These are phyloP conservation scores for Teratosphaeria zuluensis DNA, from an alignment of 2,329 filamentous ascomycete species.

Conservation along the genomic window DNA sequence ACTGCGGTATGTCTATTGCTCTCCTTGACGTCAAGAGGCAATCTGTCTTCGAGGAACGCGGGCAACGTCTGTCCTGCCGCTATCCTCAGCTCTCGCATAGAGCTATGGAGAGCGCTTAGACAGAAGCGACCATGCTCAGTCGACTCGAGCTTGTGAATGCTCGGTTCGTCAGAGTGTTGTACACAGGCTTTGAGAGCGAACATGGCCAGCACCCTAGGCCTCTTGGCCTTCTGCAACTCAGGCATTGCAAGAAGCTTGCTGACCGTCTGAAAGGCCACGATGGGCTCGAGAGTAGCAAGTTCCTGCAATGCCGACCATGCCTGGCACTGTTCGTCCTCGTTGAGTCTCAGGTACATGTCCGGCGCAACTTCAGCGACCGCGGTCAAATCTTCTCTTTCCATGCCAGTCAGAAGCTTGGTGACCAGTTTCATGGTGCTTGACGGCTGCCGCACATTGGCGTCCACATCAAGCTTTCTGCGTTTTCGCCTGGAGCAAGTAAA, in stretches of 20 bases:
- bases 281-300: slow-evolving; percentile 9
- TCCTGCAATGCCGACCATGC: slow-evolving; percentile 18
- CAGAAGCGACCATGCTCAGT: slow-evolving; percentile 71
- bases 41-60: slow-evolving; percentile 49
- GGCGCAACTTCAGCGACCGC: slow-evolving; percentile 10
- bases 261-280: slow-evolving; percentile 6
- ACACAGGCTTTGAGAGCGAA: slow-evolving; percentile 60
- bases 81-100: slow-evolving; percentile 73
- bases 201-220: slow-evolving; percentile 61
- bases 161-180: slow-evolving; percentile 51
- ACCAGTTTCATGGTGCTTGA: neutral
- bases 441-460: neutral
- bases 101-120: slow-evolving; percentile 71
- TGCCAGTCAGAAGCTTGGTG: slow-evolving; percentile 10
- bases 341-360: slow-evolving; percentile 12
- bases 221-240: slow-evolving; percentile 40
- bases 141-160: slow-evolving; percentile 55
- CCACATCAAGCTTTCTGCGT: slow-evolving; percentile 3
- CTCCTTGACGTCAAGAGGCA: slow-evolving; percentile 40
- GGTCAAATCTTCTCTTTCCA: slow-evolving; percentile 9
- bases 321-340: slow-evolving; percentile 10
- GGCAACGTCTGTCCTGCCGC: slow-evolving; percentile 55
- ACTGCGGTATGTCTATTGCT: slow-evolving; percentile 63
- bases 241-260: slow-evolving; percentile 28
- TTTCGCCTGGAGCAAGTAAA: slow-evolving; percentile 1